Conservation (phyloP, 1,139 yeast species). For the Diutina sp. region DNA sequence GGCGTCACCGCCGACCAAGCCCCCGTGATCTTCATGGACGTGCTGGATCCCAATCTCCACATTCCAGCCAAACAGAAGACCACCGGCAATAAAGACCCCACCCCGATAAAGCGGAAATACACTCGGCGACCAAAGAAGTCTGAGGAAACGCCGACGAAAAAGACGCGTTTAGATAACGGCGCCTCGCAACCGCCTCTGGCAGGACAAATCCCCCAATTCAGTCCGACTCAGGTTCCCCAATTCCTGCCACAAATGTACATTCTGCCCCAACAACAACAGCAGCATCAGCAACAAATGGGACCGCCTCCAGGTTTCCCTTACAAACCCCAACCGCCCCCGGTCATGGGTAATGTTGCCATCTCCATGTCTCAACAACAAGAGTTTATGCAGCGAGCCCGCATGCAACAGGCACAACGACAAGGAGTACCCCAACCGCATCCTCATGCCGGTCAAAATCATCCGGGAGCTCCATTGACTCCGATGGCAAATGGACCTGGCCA, state of each 20-base stretch:
- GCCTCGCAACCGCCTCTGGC: constrained; percentile 1
- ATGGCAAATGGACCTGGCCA: not conserved
- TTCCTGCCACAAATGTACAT: constrained; percentile 4
- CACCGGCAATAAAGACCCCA: constrained; percentile 18
- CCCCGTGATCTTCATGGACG: constrained; percentile 37
- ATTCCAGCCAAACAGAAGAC: constrained; percentile 35
- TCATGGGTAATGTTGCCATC: not conserved
- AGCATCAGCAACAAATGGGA: constrained; percentile 8
- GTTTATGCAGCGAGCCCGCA: not conserved
- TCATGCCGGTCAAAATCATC: not conserved
- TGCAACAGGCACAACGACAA: not conserved
- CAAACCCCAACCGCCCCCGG: not conserved
- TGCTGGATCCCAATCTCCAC: constrained; percentile 33
- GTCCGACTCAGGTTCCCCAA: constrained; percentile 4
- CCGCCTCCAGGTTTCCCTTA: constrained; percentile 2
- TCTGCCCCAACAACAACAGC: constrained; percentile 9
- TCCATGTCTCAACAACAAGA: constrained; percentile 1
- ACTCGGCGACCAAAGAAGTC: constrained; percentile 23
- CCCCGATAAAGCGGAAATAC: constrained; percentile 33
- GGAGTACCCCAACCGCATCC: not conserved
- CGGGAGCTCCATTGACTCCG: not conserved
- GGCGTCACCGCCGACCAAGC: constrained; percentile 43
- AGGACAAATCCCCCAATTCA: not conserved
- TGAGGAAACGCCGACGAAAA: constrained; percentile 27
- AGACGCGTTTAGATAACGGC: constrained; percentile 13